Conservation (phyloP, 148 eudicot genomes). For the Rheum nobile region DNA sequence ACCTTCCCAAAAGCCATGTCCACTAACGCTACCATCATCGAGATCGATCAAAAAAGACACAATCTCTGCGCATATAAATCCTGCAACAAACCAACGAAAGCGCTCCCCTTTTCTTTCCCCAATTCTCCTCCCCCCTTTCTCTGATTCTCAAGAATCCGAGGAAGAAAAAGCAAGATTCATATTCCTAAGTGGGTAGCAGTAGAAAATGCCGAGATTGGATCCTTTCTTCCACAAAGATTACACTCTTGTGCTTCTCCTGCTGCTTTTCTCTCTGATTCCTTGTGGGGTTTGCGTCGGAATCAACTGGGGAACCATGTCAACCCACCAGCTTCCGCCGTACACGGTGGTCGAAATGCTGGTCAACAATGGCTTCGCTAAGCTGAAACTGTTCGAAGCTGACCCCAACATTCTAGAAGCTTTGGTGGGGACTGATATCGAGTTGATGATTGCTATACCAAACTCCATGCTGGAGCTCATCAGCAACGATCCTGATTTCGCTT, state of each 20-base stretch:
- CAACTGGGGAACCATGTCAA: slow-evolving; percentile 95
- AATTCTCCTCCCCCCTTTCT: slow-evolving; percentile 4
- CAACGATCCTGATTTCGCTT: slow-evolving; percentile 40
- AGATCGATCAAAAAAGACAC: background rate
- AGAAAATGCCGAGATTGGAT: background rate
- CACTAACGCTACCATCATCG: background rate
- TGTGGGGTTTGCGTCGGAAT: slow-evolving; percentile 49
- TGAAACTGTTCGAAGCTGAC: slow-evolving; percentile 89
- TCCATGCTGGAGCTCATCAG: slow-evolving; percentile 71
- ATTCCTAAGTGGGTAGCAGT: slow-evolving; percentile 8
- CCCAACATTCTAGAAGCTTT: slow-evolving; percentile 55
- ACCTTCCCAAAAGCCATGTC: slow-evolving; percentile 12
- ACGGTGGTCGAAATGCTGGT: slow-evolving; percentile 72
- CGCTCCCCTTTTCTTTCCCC: slow-evolving; percentile 16
- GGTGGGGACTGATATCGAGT: slow-evolving; percentile 57
- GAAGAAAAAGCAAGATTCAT: slow-evolving; percentile 3
- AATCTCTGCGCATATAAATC: background rate
- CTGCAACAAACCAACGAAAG: slow-evolving; percentile 4
- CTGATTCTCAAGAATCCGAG: slow-evolving; percentile 2
- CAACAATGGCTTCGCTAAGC: slow-evolving; percentile 69
- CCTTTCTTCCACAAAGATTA: background rate
- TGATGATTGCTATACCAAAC: slow-evolving; percentile 86
- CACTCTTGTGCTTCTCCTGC: background rate
- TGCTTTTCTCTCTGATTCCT: slow-evolving; percentile 11
- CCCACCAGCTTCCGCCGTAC: slow-evolving; percentile 50